Evolutionary conservation across 179 eudicot genomes (phyloP).

Genomic region (Spergularia azorica): DNA sequence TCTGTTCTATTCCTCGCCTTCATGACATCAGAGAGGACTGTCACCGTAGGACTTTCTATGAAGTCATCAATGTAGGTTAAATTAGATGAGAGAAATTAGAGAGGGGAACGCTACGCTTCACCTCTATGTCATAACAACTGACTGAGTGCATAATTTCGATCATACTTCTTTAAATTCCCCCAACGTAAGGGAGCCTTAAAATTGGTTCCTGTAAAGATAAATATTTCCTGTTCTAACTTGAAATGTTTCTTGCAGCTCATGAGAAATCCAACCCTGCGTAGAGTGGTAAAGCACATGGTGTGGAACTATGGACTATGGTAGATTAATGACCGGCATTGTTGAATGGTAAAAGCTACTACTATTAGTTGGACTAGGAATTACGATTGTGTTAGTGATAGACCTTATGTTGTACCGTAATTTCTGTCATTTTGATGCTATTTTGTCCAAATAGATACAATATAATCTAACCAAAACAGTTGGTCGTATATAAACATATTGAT

Average conservation of each 20-base stretch:
- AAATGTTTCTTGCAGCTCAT: slow-evolving; percentile 37
- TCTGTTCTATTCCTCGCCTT: not conserved
- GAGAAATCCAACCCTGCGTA: slow-evolving; percentile 43
- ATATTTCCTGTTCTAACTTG: not conserved
- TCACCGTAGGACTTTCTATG: not conserved
- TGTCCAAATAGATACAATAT: not conserved
- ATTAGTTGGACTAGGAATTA: not conserved
- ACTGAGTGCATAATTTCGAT: not conserved
- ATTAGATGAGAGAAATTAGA: not conserved
- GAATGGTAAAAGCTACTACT: not conserved
- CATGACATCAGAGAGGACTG: not conserved
- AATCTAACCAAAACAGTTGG: not conserved
- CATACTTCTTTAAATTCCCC: not conserved
- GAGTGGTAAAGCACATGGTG: not conserved
- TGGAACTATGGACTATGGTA: not conserved
- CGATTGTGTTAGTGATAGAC: not conserved
- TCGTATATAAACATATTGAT: not conserved
- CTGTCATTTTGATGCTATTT: not conserved
- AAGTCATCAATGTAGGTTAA: not conserved
- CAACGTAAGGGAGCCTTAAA: not conserved
- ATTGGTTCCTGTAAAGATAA: not conserved
- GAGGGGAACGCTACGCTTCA: not conserved
- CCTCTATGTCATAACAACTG: not conserved
- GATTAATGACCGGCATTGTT: not conserved
- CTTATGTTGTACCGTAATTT: not conserved